Conservation (phyloP, 176 grass and related monocot species). For the Raddia guianensis region DNA sequence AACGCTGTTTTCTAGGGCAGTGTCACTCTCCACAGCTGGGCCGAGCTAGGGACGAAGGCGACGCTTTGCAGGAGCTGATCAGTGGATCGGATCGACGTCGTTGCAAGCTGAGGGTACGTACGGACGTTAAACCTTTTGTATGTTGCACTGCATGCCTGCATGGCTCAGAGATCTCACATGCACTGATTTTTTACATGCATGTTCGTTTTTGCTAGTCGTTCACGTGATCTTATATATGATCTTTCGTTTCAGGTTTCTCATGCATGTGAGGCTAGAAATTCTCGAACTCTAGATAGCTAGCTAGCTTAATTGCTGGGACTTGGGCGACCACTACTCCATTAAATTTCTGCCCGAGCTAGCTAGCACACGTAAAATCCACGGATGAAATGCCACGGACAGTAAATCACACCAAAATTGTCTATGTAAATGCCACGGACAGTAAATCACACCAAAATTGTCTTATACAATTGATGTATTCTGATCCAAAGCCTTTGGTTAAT, state of each 20-base stretch:
- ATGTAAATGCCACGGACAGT: too few relatives aligned
- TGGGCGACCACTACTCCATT: neutral
- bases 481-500: too few relatives aligned
- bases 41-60: constrained; percentile 2
- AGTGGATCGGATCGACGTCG: neutral
- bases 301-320: neutral
- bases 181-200: neutral
- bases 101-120: neutral
- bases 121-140: constrained; percentile 8
- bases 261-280: neutral
- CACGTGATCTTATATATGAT: neutral
- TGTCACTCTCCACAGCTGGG: neutral
- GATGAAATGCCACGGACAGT: too few relatives aligned
- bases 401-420: too few relatives aligned
- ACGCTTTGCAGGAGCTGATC: constrained; percentile 45
- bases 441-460: too few relatives aligned
- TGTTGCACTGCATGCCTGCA: constrained; percentile 1
- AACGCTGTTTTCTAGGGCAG: constrained; percentile 15
- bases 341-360: too few relatives aligned
- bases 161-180: constrained; percentile 31
- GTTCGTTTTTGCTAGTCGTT: neutral
- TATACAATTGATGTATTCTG: too few relatives aligned
- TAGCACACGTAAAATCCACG: too few relatives aligned
- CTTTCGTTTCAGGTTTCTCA: neutral
- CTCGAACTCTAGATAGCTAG: neutral